phyloP scores from a whole-genome alignment of 1,139 yeast genomes.

The Yamadazyma friedrichii region DNA sequence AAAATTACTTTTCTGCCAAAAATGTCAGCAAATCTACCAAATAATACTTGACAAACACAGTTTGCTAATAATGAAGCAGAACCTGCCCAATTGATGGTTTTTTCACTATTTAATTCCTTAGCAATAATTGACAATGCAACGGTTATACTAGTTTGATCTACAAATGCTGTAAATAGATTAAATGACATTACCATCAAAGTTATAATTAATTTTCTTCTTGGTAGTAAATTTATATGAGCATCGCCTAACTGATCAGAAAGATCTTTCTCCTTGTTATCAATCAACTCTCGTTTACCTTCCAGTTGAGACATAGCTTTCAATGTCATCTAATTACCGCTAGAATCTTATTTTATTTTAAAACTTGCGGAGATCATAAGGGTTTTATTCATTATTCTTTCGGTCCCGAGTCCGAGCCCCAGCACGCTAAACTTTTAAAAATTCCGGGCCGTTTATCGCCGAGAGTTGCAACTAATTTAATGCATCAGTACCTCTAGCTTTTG shows the following conservation, averaged over 20 bases:
- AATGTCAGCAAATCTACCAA: slow-evolving; percentile 44
- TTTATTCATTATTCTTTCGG: too few species aligned
- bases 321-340: too few species aligned
- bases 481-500: slow-evolving; percentile 66
- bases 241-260: slow-evolving; percentile 35
- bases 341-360: too few species aligned
- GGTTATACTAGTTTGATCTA: slow-evolving; percentile 47
- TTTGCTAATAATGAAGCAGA: slow-evolving; percentile 47
- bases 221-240: slow-evolving; percentile 34
- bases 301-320: too few species aligned
- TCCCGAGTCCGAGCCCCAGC: too few species aligned
- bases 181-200: slow-evolving; percentile 27
- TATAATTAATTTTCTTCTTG: slow-evolving; percentile 29
- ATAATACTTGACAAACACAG: slow-evolving; percentile 44
- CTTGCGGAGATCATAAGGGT: too few species aligned
- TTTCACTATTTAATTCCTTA: slow-evolving; percentile 33
- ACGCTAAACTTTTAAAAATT: too few species aligned
- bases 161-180: slow-evolving; percentile 26
- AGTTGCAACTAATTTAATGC: slow-evolving; percentile 10
- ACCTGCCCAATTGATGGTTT: slow-evolving; percentile 52
- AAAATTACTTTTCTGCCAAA: slow-evolving; percentile 44
- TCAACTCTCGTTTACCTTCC: too few species aligned
- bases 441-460: too few species aligned
- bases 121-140: slow-evolving; percentile 38
- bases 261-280: slow-evolving; percentile 8